Conservation (phyloP, 2,329 filamentous ascomycete genomes). For the Akanthomyces muscarius region DNA sequence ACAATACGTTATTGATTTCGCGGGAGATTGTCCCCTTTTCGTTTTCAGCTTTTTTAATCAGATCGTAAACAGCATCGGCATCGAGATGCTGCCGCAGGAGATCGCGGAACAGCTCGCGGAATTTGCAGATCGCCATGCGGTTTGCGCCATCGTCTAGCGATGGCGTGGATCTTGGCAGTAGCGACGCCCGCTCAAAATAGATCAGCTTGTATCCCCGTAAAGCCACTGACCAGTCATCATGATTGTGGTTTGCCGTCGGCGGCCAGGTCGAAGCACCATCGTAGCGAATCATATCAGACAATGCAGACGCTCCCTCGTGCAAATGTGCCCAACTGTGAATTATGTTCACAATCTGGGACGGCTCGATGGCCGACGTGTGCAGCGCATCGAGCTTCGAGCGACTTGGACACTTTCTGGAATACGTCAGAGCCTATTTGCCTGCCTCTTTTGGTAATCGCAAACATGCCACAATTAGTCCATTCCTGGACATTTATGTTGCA, state of each 20-base stretch:
- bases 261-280: not conserved
- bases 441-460: not conserved
- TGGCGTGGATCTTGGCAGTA: constrained; percentile 22
- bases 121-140: constrained; percentile 20
- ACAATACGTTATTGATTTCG: not conserved
- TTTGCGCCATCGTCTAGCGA: constrained; percentile 29
- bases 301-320: not conserved
- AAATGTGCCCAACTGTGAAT: not conserved
- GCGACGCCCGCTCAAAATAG: constrained; percentile 27
- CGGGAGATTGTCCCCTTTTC: not conserved
- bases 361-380: not conserved
- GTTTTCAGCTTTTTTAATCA: not conserved
- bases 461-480: not conserved
- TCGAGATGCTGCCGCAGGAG: constrained; percentile 25
- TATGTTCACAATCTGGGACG: not conserved
- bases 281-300: not conserved
- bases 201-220: constrained; percentile 30
- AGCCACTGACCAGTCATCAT: constrained; percentile 24
- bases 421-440: not conserved
- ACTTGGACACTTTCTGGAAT: not conserved
- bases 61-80: constrained; percentile 1
- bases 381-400: not conserved
- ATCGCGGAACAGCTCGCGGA: constrained; percentile 22
- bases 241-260: not conserved
- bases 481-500: too few relatives aligned